These are phyloP conservation scores for Tylopilus sp. DNA, from an alignment of 768 basidiomycete species.

Conservation along the genomic window DNA sequence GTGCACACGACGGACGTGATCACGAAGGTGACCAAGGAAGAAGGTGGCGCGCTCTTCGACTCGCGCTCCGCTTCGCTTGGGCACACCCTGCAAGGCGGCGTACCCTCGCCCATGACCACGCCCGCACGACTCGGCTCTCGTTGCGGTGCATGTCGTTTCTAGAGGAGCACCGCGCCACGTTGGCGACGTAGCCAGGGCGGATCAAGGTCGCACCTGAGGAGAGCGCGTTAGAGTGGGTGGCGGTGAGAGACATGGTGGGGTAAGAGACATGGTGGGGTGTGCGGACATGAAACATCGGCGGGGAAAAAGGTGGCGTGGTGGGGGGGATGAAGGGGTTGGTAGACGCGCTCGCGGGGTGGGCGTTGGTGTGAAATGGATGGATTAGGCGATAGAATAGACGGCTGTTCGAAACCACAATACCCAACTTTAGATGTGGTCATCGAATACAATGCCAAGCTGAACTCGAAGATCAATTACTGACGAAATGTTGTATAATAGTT, in stretches of 20 bases:
- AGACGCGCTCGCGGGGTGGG: conserved; percentile 69
- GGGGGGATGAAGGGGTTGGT: conserved; percentile 64
- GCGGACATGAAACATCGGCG: conserved; percentile 91
- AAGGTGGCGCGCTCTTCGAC: conserved; percentile 90
- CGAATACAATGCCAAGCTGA: too few relatives aligned
- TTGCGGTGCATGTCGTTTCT: conserved; percentile 94
- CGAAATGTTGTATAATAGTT: too few relatives aligned
- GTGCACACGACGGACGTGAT: conserved; percentile 92
- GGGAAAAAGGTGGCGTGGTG: conserved; percentile 81
- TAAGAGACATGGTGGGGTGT: too few relatives aligned
- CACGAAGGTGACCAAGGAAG: conserved; percentile 92
- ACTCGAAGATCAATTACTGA: too few relatives aligned
- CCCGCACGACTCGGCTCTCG: conserved; percentile 84
- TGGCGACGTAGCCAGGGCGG: conserved; percentile 51
- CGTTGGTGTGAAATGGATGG: conserved; percentile 41
- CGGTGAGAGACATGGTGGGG: conserved; percentile 76
- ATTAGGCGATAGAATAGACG: too few relatives aligned
- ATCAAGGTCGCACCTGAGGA: conserved; percentile 54
- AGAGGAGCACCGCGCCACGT: conserved; percentile 67
- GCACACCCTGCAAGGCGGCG: conserved; percentile 94
- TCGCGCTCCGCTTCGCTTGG: conserved; percentile 94
- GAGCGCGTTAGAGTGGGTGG: conserved; percentile 73
- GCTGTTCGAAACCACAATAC: too few relatives aligned
- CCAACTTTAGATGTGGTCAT: too few relatives aligned
- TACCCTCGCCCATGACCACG: conserved; percentile 91